Evolutionary conservation across 768 basidiomycete species (phyloP), one percentile per base, ranked within the genome.

Genomic region (Tylopilus rubrobrunneus): DNA sequence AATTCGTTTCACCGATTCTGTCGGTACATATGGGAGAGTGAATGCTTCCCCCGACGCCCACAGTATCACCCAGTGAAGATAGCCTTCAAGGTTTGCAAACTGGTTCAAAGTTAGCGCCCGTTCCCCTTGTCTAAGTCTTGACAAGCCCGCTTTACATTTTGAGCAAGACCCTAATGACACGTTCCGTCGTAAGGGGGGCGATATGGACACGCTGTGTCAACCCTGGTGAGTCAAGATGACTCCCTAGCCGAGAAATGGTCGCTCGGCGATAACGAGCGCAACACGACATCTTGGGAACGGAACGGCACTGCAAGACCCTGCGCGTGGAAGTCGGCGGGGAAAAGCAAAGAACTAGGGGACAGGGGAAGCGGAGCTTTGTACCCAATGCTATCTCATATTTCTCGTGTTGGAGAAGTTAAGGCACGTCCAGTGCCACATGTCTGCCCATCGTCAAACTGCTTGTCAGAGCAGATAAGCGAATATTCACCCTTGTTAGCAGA

Each of bases 251-350:
- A 45, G 31, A 7, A 6, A 29, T 37, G 11, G 33, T 23, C 19
- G 25, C 15, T 27, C 52, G 31, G 51, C 9, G 14, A 45, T 55
- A 45, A 40, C 28, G 36, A 40, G 25, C 23, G 15, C 29, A 19
- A n/a, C n/a, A 19, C 17, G 7, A 19, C 15, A 19, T 19, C n/a
- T 39, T 39, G n/a, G 39, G 39, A 39, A 19, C n/a, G 7, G 39
- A 17, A 7, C 36, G 36, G 36, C 36, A 17, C 36, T n/a, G 7
- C 37, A 39, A 36, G 51, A 52, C 51, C 51, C 51, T 52, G 34
- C 6, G 19, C 51, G 51, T 52, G 51, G 36, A 52, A 52, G 28
- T 52, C 36, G 41, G 51, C 43, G 51, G 49, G 41, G 41, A 17
- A 41, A 2, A 7, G 36, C 36, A 37, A 37, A 17, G 36, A 34